A percentile compares a stretch with the other conserved stretches of the same genome.
Evolutionary conservation across 2,329 filamentous ascomycete species (phyloP).

Genomic region (Trichophyton rubrum): DNA sequence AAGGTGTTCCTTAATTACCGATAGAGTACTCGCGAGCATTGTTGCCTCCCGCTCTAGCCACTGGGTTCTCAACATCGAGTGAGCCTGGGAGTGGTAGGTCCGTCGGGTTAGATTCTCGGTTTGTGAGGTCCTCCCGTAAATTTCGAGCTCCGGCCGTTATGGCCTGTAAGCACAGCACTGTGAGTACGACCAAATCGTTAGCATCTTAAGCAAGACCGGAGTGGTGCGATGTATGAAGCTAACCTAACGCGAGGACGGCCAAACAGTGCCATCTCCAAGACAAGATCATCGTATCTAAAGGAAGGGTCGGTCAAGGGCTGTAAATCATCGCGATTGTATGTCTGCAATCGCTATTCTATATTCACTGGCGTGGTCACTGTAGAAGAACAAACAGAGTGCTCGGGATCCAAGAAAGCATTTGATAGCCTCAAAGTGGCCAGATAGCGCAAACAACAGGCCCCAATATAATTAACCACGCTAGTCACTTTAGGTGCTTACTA

Average conservation of each 20-base stretch:
- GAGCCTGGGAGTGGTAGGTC: background rate
- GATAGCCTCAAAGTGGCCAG: background rate
- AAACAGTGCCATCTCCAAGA: constrained; percentile 13
- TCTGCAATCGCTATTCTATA: background rate
- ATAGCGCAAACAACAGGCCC: background rate
- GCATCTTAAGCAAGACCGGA: background rate
- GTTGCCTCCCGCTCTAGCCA: background rate
- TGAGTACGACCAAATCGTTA: background rate
- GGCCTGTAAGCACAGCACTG: constrained; percentile 9
- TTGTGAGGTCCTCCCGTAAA: background rate
- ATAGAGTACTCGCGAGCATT: background rate
- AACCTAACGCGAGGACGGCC: constrained; percentile 12
- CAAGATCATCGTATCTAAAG: constrained; percentile 12
- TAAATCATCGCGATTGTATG: constrained; percentile 7
- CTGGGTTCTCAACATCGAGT: background rate
- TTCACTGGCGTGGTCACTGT: background rate
- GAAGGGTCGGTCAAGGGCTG: background rate
- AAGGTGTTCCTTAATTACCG: background rate
- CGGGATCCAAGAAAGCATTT: background rate
- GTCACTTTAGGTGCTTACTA: background rate
- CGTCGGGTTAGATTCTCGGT: background rate
- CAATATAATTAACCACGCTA: background rate
- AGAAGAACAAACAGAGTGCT: background rate
- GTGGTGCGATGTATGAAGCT: background rate
- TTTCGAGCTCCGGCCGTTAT: constrained; percentile 7